A percentile compares a stretch with the other conserved stretches of the same genome.
phyloP scores from a whole-genome alignment of 345 rosid species.

The Gossypium longicalyx region DNA sequence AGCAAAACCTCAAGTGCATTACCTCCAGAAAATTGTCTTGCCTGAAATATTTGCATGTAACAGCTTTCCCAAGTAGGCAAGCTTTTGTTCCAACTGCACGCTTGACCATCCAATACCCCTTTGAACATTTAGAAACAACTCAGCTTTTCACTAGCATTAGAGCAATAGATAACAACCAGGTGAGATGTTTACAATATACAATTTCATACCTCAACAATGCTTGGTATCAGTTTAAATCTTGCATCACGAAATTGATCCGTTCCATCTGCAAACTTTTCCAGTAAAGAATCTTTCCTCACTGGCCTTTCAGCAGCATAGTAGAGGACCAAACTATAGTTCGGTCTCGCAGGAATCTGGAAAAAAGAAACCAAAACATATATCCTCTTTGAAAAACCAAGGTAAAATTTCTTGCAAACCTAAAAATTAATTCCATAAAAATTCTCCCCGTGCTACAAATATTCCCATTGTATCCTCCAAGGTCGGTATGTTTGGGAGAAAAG shows the following conservation, averaged over 20 bases:
- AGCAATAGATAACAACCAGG: slow-evolving; percentile 2
- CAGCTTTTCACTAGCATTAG: not conserved
- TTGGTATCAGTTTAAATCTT: slow-evolving; percentile 89
- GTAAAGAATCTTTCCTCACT: slow-evolving; percentile 57
- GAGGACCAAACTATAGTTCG: slow-evolving; percentile 85
- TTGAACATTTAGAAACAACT: slow-evolving; percentile 18
- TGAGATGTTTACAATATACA: not conserved
- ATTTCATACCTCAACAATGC: slow-evolving; percentile 74
- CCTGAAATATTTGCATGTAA: slow-evolving; percentile 88
- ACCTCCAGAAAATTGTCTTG: slow-evolving; percentile 94
- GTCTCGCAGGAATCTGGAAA: slow-evolving; percentile 86
- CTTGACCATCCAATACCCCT: slow-evolving; percentile 99
- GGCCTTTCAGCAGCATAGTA: slow-evolving; percentile 91
- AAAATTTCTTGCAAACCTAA: not conserved
- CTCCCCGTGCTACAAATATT: not conserved
- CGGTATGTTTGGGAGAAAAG: not conserved
- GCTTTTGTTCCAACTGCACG: slow-evolving; percentile 99
- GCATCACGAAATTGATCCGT: slow-evolving; percentile 76
- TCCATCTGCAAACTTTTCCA: slow-evolving; percentile 83
- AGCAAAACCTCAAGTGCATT: slow-evolving; percentile 6
- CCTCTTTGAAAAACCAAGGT: slow-evolving; percentile 6
- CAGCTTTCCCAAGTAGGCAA: slow-evolving; percentile 94
- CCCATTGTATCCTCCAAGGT: not conserved
- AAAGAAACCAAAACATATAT: not conserved
- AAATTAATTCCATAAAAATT: not conserved